Evolutionary conservation across 2,329 filamentous ascomycete genomes (phyloP), one percentile per base, ranked within the genome.

Genomic region (Neofusicoccum cordaticola): DNA sequence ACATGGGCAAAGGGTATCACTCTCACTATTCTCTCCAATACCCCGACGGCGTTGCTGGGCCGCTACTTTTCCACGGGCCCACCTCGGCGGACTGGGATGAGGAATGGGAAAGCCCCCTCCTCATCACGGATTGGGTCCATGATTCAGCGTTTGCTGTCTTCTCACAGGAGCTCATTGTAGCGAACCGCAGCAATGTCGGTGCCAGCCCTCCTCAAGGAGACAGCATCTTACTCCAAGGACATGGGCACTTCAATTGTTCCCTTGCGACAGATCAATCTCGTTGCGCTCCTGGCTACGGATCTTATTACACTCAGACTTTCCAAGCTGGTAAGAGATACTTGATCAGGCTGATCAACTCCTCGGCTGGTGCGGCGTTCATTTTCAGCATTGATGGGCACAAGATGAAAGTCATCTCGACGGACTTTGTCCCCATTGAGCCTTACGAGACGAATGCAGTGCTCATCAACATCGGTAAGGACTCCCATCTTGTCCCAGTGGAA

Each of bases 61-160:
- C 74, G 5, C 72, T 81, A 8, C 64, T 74, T 34, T 74, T 77
- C 67, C 75, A 81, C 61, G 80, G 80, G 2, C 80, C 80, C 22
- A 75, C 78, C 15, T 75, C 74, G 17, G 73, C 72, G n/a, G 78
- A 80, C 64, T 82, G 80, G 44, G 87, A 91, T 66, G 80, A 84
- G 57, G 88, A 91, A 69, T 77, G 89, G 0, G 88, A 88, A 2
- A 53, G n/a, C 15, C 75, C 81, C 11, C 68, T 90, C 1, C 79
- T 87, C 22, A 72, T 90, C 5, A 83, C 81, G 15, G 89, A 91
- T 70, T 91, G 87, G 87, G 48, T 87, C 72, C 85, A 88, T 15
- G 35, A 51, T 17, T 60, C 42, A 35, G 42, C 53, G 13, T 65
- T 65, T n/a, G 53, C n/a, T 8, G 19, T 60, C n/a, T 65, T 65